Evolutionary conservation across 495 filamentous ascomycete species (phyloP).

Genomic region (Astrothelium subdiscretum): DNA sequence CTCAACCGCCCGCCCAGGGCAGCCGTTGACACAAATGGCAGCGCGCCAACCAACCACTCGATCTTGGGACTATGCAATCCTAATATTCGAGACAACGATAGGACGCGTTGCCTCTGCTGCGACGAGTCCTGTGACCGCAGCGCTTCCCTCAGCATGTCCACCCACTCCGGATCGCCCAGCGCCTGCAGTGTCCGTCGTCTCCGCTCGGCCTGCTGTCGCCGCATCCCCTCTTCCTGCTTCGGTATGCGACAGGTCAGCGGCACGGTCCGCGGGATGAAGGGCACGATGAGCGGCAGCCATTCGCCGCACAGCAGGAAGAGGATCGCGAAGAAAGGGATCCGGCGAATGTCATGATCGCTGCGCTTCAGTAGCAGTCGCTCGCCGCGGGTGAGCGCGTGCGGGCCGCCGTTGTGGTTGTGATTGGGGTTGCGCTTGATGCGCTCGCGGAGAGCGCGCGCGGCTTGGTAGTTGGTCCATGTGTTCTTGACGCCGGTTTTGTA

Average conservation of each 20-base stretch:
- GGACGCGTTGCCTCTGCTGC: constrained; percentile 7
- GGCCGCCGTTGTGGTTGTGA: too few relatives aligned
- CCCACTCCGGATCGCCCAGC: not conserved
- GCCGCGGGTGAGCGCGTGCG: constrained; percentile 35
- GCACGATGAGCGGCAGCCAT: constrained; percentile 59
- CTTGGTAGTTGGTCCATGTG: constrained; percentile 46
- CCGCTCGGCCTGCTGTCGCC: constrained; percentile 37
- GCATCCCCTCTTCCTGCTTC: constrained; percentile 49
- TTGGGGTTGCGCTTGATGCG: constrained; percentile 32
- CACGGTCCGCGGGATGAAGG: constrained; percentile 55
- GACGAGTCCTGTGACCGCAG: not conserved
- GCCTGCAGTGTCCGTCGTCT: constrained; percentile 13
- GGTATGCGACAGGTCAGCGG: constrained; percentile 77
- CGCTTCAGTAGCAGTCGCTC: constrained; percentile 58
- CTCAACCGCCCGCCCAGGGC: constrained; percentile 33
- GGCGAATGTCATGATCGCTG: constrained; percentile 51
- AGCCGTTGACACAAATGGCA: constrained; percentile 15
- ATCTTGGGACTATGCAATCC: constrained; percentile 35
- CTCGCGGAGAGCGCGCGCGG: constrained; percentile 25
- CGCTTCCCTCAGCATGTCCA: constrained; percentile 27
- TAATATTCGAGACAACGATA: constrained; percentile 21
- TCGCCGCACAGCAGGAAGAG: constrained; percentile 71
- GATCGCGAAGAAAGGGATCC: constrained; percentile 64
- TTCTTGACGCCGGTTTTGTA: constrained; percentile 76
- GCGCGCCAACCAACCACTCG: constrained; percentile 34